Evolutionary conservation across 345 rosid species (phyloP).

Genomic region (Gossypium ekmanianum): DNA sequence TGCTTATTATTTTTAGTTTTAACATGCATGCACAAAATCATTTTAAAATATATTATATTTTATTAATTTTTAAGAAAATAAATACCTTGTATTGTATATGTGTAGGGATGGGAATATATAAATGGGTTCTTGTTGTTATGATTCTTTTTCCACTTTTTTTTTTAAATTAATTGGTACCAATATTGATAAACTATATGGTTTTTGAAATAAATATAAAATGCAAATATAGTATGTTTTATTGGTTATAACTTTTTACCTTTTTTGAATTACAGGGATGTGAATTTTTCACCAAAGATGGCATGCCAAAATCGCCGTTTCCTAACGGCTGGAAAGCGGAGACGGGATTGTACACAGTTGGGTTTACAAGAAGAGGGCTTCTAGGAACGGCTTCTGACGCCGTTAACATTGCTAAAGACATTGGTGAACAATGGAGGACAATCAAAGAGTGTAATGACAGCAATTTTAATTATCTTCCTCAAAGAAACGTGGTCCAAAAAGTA

Average conservation of each 20-base stretch:
- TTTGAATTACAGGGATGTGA: slow-evolving; percentile 45
- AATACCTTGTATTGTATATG: too few species aligned
- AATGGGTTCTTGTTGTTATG: too few species aligned
- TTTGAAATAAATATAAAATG: too few species aligned
- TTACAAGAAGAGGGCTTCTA: slow-evolving; percentile 72
- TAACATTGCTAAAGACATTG: slow-evolving; percentile 60
- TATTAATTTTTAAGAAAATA: too few species aligned
- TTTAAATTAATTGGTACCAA: too few species aligned
- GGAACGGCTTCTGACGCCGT: slow-evolving; percentile 77
- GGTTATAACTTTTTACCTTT: not conserved
- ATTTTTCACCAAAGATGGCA: slow-evolving; percentile 70
- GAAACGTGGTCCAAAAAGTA: slow-evolving; percentile 4
- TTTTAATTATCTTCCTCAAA: slow-evolving; percentile 30
- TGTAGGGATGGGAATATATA: too few species aligned
- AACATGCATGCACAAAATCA: too few species aligned
- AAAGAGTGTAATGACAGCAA: slow-evolving; percentile 18
- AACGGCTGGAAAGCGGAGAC: slow-evolving; percentile 76
- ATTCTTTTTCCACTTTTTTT: too few species aligned
- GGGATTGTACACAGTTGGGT: slow-evolving; percentile 84
- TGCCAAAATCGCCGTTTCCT: slow-evolving; percentile 77
- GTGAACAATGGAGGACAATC: slow-evolving; percentile 45
- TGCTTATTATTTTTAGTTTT: slow-evolving; percentile 19
- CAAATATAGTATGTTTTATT: too few species aligned
- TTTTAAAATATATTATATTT: too few species aligned
- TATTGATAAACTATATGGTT: too few species aligned